phyloP scores from a whole-genome alignment of 2,329 filamentous ascomycete genomes.

The Aspergillus sergii region DNA sequence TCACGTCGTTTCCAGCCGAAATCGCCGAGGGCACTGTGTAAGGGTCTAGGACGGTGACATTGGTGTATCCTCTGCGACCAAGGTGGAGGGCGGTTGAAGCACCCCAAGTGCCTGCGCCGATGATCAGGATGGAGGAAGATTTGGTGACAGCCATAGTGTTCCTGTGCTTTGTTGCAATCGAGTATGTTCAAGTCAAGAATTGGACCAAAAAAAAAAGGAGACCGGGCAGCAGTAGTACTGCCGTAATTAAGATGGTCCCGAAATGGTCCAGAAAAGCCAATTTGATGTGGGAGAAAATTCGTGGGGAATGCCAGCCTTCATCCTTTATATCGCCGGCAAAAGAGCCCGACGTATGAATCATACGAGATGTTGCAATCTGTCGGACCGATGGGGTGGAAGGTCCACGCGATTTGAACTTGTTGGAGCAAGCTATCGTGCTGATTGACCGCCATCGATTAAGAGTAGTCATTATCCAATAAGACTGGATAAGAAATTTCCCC shows the following conservation, averaged over 20 bases:
- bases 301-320: not conserved
- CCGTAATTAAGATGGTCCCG: not conserved
- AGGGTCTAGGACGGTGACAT: constrained; percentile 52
- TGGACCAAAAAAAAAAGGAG: not conserved
- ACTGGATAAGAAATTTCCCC: constrained; percentile 3
- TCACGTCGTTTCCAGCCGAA: constrained; percentile 52
- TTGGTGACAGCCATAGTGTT: constrained; percentile 19
- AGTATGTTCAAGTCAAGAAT: not conserved
- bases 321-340: constrained; percentile 3
- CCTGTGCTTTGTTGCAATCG: not conserved
- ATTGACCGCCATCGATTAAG: constrained; percentile 7
- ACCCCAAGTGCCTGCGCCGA: constrained; percentile 53
- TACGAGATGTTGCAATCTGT: not conserved
- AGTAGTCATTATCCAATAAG: constrained; percentile 5
- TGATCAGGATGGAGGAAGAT: constrained; percentile 42
- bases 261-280: not conserved
- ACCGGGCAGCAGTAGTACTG: not conserved
- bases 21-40: constrained; percentile 52
- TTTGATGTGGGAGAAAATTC: not conserved
- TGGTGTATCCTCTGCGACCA: constrained; percentile 46
- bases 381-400: constrained; percentile 7
- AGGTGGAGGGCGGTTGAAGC: constrained; percentile 53
- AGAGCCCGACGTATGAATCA: not conserved
- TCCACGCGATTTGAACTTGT: constrained; percentile 11
- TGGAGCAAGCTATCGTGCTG: not conserved